Evolutionary conservation across 495 filamentous ascomycete species (phyloP).

Genomic region (Neurospora sublineolata): DNA sequence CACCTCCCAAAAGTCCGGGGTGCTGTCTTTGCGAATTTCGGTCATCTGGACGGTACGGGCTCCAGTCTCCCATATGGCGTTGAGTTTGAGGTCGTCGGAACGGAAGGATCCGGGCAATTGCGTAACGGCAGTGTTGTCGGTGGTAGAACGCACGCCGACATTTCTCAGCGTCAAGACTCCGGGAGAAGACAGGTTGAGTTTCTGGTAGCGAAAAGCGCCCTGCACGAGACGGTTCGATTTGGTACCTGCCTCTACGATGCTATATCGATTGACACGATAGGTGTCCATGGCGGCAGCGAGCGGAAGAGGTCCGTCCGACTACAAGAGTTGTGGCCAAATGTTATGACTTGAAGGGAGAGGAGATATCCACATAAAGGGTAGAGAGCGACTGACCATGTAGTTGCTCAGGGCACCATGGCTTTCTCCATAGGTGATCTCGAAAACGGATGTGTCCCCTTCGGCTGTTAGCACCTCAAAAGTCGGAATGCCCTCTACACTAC

Average conservation of each 20-base stretch:
- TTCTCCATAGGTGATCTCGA: background rate
- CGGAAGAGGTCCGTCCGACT: background rate
- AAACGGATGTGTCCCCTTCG: background rate
- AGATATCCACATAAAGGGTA: too few species aligned
- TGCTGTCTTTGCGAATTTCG: too few species aligned
- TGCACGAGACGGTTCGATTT: background rate
- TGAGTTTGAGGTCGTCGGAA: background rate
- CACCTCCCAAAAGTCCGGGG: too few species aligned
- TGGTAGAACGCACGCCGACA: background rate
- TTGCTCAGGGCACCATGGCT: background rate
- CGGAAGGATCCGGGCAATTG: background rate
- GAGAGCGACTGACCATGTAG: background rate
- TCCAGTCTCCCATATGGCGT: background rate
- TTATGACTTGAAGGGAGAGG: background rate
- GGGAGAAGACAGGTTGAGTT: background rate
- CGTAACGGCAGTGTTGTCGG: background rate
- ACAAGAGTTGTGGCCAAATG: background rate
- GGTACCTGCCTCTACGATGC: background rate
- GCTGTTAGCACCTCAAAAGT: background rate
- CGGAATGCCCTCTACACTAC: background rate
- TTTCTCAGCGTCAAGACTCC: background rate
- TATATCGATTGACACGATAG: background rate
- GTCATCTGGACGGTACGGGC: background rate
- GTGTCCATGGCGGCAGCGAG: background rate
- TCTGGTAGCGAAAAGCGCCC: background rate